Conservation (phyloP, 2,329 filamentous ascomycete species). For the Aspergillus fumigatus region DNA sequence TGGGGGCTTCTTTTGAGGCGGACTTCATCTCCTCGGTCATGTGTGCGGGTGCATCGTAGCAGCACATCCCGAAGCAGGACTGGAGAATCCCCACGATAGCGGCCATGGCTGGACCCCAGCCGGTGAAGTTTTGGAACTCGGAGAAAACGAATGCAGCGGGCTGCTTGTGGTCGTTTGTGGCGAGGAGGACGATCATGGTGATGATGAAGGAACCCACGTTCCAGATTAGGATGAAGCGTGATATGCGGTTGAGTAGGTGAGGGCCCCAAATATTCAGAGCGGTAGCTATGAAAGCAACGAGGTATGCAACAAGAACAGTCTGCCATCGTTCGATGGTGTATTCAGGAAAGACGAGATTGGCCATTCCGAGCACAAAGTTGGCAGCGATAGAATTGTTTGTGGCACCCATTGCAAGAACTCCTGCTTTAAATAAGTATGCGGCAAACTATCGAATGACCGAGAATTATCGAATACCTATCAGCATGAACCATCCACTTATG, state of each 20-base stretch:
- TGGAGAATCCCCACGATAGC: constrained; percentile 53
- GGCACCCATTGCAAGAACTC: constrained; percentile 50
- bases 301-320: constrained; percentile 50
- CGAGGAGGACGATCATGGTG: constrained; percentile 50
- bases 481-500: constrained; percentile 48
- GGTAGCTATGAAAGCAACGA: constrained; percentile 43
- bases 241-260: constrained; percentile 49
- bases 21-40: constrained; percentile 53
- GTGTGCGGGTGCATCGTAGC: constrained; percentile 46
- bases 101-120: constrained; percentile 48
- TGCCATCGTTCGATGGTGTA: constrained; percentile 55
- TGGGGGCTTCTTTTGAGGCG: constrained; percentile 29
- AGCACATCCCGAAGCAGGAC: constrained; percentile 52
- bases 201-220: constrained; percentile 52
- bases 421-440: constrained; percentile 16
- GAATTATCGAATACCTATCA: constrained; percentile 32
- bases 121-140: constrained; percentile 52
- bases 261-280: constrained; percentile 49
- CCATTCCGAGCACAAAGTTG: constrained; percentile 54
- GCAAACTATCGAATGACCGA: background rate
- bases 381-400: constrained; percentile 52
- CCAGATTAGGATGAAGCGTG: constrained; percentile 48
- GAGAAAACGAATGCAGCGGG: constrained; percentile 52
- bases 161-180: constrained; percentile 52
- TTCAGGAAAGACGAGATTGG: constrained; percentile 48